phyloP scores from a whole-genome alignment of 1,139 yeast species.

The Yamadazyma jaroonii region DNA sequence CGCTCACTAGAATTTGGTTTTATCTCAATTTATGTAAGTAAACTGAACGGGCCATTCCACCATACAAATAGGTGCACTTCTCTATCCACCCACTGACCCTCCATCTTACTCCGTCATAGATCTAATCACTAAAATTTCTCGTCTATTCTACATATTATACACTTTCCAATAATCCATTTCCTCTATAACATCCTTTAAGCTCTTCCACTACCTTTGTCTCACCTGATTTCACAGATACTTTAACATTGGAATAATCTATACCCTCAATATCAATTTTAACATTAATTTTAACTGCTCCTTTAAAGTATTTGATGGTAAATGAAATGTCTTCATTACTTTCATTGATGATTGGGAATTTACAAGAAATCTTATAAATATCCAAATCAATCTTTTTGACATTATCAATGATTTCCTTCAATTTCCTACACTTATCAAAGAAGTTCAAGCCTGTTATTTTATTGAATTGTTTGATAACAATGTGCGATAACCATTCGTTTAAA shows the following conservation, averaged over 20 bases:
- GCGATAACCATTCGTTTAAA: constrained; percentile 13
- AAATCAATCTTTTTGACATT: constrained; percentile 22
- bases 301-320: constrained; percentile 13
- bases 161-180: constrained; percentile 4
- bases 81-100: too few species aligned
- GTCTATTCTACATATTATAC: background rate
- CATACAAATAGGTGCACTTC: too few species aligned
- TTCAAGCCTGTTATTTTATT: constrained; percentile 13
- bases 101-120: too few species aligned
- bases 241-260: constrained; percentile 1
- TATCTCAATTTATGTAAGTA: too few species aligned
- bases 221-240: background rate
- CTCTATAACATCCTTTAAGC: constrained; percentile 4
- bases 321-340: constrained; percentile 6
- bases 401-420: constrained; percentile 11
- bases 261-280: constrained; percentile 1
- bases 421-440: constrained; percentile 20
- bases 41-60: too few species aligned
- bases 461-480: constrained; percentile 6
- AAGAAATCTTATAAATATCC: constrained; percentile 26
- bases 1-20: too few species aligned
- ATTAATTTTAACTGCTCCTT: constrained; percentile 3
- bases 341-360: constrained; percentile 25
- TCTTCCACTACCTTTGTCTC: background rate
- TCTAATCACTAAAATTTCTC: too few species aligned